Conservation (phyloP, 352 stramenopile genomes). For the Phytophthora colocasiae region DNA sequence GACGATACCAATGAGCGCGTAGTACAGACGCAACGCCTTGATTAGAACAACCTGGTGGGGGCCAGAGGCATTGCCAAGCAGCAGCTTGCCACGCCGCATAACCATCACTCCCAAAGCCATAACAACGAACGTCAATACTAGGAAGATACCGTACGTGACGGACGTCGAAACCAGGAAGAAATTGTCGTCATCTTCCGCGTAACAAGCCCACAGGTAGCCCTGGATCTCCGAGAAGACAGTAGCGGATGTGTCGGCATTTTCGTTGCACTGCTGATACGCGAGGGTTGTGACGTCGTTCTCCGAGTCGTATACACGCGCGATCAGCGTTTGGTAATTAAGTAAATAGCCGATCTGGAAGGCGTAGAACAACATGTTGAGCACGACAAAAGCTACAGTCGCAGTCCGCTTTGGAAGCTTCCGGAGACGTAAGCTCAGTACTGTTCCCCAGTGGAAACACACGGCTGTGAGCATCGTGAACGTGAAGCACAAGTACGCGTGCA, state of each 20-base stretch:
- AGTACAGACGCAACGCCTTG: slow-evolving; percentile 88
- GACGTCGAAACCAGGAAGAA: slow-evolving; percentile 87
- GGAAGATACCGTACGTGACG: slow-evolving; percentile 81
- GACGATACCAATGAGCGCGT: slow-evolving; percentile 86
- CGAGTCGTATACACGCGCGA: slow-evolving; percentile 74
- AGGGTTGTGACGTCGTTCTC: slow-evolving; percentile 75
- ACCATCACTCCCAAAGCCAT: slow-evolving; percentile 89
- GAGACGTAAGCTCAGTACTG: slow-evolving; percentile 79
- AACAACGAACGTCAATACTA: slow-evolving; percentile 78
- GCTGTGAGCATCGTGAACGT: slow-evolving; percentile 91
- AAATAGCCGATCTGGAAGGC: slow-evolving; percentile 77
- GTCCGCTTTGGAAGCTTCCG: slow-evolving; percentile 79
- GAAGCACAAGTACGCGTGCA: slow-evolving; percentile 80
- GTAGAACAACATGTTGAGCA: slow-evolving; percentile 85
- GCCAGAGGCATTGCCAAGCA: slow-evolving; percentile 75
- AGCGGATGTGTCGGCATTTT: slow-evolving; percentile 52
- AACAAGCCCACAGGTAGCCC: slow-evolving; percentile 85
- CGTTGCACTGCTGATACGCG: slow-evolving; percentile 84
- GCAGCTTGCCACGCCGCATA: slow-evolving; percentile 80
- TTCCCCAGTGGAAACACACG: slow-evolving; percentile 90
- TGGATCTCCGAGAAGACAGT: slow-evolving; percentile 90
- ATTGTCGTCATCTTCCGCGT: slow-evolving; percentile 68
- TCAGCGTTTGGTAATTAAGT: slow-evolving; percentile 71
- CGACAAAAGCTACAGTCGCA: slow-evolving; percentile 67
- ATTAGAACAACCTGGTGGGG: slow-evolving; percentile 82